Evolutionary conservation across 2,329 filamentous ascomycete genomes (phyloP).

Genomic region (Raffaelea albimanens): DNA sequence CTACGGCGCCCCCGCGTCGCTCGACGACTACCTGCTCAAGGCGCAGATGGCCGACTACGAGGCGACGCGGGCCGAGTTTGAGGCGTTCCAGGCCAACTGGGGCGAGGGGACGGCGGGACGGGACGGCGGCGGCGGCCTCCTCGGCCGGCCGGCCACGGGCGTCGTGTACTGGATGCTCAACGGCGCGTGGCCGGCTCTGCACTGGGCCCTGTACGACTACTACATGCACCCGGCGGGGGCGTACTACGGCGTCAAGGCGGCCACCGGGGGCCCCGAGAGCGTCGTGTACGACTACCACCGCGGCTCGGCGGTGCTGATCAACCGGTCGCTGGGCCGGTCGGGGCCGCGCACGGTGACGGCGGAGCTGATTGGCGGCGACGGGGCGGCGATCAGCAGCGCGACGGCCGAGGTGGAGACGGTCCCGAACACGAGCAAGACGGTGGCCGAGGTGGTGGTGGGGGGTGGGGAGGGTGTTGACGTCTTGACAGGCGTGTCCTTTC

Average conservation of each 20-base stretch:
- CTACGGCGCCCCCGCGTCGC: constrained; percentile 39
- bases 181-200: constrained; percentile 53
- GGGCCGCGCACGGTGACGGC: constrained; percentile 34
- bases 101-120: constrained; percentile 19
- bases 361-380: constrained; percentile 39
- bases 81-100: constrained; percentile 44
- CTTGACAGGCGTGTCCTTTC: constrained; percentile 34
- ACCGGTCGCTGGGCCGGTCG: constrained; percentile 32
- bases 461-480: constrained; percentile 13
- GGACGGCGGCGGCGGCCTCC: background rate
- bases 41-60: constrained; percentile 56
- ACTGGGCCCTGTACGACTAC: constrained; percentile 58
- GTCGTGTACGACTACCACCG: constrained; percentile 43
- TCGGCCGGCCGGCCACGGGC: constrained; percentile 45
- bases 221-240: constrained; percentile 48
- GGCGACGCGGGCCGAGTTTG: constrained; percentile 49
- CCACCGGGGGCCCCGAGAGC: constrained; percentile 35
- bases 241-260: constrained; percentile 48
- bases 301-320: constrained; percentile 41
- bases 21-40: constrained; percentile 51
- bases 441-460: constrained; percentile 19
- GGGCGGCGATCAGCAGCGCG: constrained; percentile 28
- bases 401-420: constrained; percentile 13
- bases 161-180: constrained; percentile 61
- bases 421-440: constrained; percentile 30